These are phyloP conservation scores for Talaromyces nanjingensis DNA, from an alignment of 495 filamentous ascomycete species.

Conservation along the genomic window DNA sequence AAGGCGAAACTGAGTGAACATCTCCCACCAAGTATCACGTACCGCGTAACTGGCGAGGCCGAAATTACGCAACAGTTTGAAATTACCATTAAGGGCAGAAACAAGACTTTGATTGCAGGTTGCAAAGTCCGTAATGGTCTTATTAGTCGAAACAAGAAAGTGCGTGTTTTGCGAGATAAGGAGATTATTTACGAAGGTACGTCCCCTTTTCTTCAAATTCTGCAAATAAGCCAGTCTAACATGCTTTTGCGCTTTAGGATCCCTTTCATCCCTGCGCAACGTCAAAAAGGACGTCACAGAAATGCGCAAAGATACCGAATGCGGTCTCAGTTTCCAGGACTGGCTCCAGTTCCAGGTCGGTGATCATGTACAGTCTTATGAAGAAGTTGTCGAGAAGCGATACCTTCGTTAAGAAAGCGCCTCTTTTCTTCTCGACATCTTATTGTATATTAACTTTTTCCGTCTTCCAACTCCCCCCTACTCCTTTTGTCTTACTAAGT, in stretches of 20 bases:
- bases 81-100: constrained; percentile 67
- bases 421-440: neutral
- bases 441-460: constrained; percentile 11
- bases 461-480: constrained; percentile 3
- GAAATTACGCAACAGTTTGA: constrained; percentile 78
- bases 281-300: constrained; percentile 84
- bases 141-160: constrained; percentile 52
- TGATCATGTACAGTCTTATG: constrained; percentile 81
- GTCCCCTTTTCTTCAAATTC: constrained; percentile 17
- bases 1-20: constrained; percentile 58
- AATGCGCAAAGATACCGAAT: constrained; percentile 87
- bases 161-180: constrained; percentile 63
- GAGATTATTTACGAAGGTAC: constrained; percentile 74
- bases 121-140: constrained; percentile 80
- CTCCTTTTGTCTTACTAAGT: neutral
- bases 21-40: constrained; percentile 56
- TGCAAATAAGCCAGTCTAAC: too few relatives aligned
- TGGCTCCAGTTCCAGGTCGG: constrained; percentile 75
- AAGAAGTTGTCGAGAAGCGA: constrained; percentile 69
- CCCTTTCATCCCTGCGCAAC: constrained; percentile 74
- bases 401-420: constrained; percentile 21
- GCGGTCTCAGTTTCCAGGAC: constrained; percentile 76
- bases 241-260: constrained; percentile 40
- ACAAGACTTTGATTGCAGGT: constrained; percentile 70
- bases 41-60: constrained; percentile 76